These are phyloP conservation scores for Pseudogymnoascus sp. DNA, from an alignment of 2,329 filamentous ascomycete genomes.

Conservation along the genomic window DNA sequence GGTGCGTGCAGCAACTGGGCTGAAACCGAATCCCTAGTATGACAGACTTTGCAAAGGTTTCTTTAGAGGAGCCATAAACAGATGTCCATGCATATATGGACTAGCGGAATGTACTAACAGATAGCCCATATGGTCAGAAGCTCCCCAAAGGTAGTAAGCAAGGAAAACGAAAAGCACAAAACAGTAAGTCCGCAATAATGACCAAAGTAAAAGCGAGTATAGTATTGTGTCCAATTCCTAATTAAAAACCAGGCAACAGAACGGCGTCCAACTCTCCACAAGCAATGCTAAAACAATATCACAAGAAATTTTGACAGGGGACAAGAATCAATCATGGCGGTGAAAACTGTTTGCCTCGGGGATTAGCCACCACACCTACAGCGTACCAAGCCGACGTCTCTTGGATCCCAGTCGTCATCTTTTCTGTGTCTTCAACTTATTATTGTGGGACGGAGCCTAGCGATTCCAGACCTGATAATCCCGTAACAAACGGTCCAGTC, in stretches of 20 bases:
- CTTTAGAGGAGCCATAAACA: background rate
- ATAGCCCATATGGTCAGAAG: background rate
- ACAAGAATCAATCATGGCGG: background rate
- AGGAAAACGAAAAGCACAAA: background rate
- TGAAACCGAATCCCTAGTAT: background rate
- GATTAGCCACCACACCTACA: slow-evolving; percentile 1
- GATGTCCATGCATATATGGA: background rate
- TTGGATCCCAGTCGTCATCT: background rate
- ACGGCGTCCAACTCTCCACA: background rate
- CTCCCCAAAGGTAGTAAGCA: background rate
- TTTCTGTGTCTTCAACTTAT: background rate
- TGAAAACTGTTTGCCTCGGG: slow-evolving; percentile 1
- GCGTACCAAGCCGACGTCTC: background rate
- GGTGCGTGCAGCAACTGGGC: slow-evolving; percentile 3
- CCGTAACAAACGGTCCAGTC: background rate
- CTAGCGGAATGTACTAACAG: background rate
- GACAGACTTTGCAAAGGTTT: background rate
- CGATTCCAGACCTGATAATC: background rate
- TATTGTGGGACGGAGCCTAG: background rate
- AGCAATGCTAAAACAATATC: background rate
- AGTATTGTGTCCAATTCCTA: background rate
- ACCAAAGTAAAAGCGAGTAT: background rate
- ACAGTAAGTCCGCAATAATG: background rate
- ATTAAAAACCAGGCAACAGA: background rate
- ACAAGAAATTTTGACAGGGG: background rate